A percentile compares a stretch with the other conserved stretches of the same genome.
Evolutionary conservation across 768 basidiomycete genomes (phyloP).

Genomic region (Boletus tylopilopsis): DNA sequence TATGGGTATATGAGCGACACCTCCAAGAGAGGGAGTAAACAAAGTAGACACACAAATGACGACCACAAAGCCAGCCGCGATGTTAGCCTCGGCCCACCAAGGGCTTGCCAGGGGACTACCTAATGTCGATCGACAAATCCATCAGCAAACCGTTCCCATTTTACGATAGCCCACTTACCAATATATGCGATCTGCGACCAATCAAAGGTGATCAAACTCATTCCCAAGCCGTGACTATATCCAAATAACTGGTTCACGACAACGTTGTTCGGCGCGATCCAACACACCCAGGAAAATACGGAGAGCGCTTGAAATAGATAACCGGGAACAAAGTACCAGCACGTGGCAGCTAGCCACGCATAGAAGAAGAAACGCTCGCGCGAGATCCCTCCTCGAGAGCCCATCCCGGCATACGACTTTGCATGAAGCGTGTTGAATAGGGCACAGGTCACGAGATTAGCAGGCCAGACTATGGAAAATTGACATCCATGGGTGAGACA

Average conservation of each 20-base stretch:
- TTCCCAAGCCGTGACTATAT: slow-evolving; percentile 49
- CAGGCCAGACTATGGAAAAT: slow-evolving; percentile 69
- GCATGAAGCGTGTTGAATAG: slow-evolving; percentile 74
- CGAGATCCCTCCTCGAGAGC: slow-evolving; percentile 43
- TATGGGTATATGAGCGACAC: slow-evolving; percentile 44
- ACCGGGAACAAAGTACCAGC: slow-evolving; percentile 64
- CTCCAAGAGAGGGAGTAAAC: slow-evolving; percentile 40
- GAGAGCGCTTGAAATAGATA: slow-evolving; percentile 67
- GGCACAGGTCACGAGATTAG: slow-evolving; percentile 64
- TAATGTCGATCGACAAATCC: neutral
- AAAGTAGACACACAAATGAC: slow-evolving; percentile 55
- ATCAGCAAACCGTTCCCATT: neutral
- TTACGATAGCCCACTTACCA: slow-evolving; percentile 4
- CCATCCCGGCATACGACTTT: slow-evolving; percentile 42
- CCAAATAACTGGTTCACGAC: slow-evolving; percentile 77
- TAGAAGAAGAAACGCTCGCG: slow-evolving; percentile 51
- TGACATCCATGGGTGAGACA: slow-evolving; percentile 11
- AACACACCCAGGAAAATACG: slow-evolving; percentile 58
- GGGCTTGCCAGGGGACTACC: slow-evolving; percentile 65
- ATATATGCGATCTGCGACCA: slow-evolving; percentile 62
- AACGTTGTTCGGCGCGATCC: slow-evolving; percentile 70
- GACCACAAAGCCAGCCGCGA: slow-evolving; percentile 57
- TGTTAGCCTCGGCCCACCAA: slow-evolving; percentile 81
- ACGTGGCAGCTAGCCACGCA: slow-evolving; percentile 31
- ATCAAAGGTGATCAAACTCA: slow-evolving; percentile 78